Percentiles rank a stretch among this genome's conserved stretches.
Evolutionary conservation across 345 rosid species (phyloP).

Genomic region (Atalantia buxifolia): DNA sequence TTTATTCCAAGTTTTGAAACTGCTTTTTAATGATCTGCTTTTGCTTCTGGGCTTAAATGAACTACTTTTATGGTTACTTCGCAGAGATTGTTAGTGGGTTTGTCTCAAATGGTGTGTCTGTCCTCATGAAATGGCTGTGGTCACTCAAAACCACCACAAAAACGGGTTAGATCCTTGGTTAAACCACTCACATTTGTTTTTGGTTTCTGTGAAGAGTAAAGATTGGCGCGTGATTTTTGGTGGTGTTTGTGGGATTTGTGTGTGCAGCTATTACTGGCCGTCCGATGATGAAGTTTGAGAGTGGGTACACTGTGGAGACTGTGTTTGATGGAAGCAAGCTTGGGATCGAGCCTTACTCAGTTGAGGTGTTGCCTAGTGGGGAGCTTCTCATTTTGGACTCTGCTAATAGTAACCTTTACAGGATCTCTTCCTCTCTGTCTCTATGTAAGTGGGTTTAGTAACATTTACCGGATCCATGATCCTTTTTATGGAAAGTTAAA

Average conservation of each 20-base stretch:
- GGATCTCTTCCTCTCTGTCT: slow-evolving; percentile 83
- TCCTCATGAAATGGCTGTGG: slow-evolving; percentile 83
- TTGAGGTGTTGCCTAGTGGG: slow-evolving; percentile 78
- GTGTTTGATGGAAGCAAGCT: slow-evolving; percentile 99
- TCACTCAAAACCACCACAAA: slow-evolving; percentile 86
- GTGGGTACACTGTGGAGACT: slow-evolving; percentile 94
- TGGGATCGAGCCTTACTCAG: slow-evolving; percentile 81
- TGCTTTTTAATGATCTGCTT: slow-evolving; percentile 9
- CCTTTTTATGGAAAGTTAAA: background rate
- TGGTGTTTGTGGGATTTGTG: slow-evolving; percentile 11
- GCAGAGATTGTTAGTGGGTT: slow-evolving; percentile 86
- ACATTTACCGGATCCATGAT: slow-evolving; percentile 73
- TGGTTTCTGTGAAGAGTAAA: slow-evolving; percentile 11
- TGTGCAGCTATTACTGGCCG: slow-evolving; percentile 68
- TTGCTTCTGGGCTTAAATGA: slow-evolving; percentile 16
- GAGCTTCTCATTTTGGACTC: slow-evolving; percentile 91
- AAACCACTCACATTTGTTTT: slow-evolving; percentile 1
- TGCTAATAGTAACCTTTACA: slow-evolving; percentile 85
- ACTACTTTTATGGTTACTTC: background rate
- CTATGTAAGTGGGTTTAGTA: slow-evolving; percentile 68
- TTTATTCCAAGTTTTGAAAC: background rate
- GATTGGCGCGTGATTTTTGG: slow-evolving; percentile 6
- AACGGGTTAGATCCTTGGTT: slow-evolving; percentile 63
- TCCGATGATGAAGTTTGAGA: slow-evolving; percentile 91
- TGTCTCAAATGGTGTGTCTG: slow-evolving; percentile 68